Evolutionary conservation across 2,329 filamentous ascomycete genomes (phyloP).

Genomic region (Epichloe typhina): DNA sequence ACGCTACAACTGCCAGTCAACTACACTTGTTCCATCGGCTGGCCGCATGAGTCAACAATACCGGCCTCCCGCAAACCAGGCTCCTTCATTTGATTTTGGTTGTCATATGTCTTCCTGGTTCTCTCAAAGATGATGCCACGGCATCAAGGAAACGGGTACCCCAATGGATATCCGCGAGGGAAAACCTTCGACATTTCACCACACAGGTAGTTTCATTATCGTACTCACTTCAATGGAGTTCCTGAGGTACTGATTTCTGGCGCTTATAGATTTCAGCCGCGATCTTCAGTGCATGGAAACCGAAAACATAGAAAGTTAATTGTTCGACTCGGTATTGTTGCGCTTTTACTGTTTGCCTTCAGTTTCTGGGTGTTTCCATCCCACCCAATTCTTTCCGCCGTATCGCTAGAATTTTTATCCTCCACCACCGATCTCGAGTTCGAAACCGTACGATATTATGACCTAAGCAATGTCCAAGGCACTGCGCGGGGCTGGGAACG

Average conservation of each 20-base stretch:
- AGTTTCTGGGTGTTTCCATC: constrained; percentile 64
- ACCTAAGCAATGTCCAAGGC: constrained; percentile 81
- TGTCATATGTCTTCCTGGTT: constrained; percentile 16
- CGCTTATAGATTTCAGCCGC: constrained; percentile 54
- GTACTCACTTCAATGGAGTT: not conserved
- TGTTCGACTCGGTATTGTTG: constrained; percentile 48
- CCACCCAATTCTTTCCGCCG: constrained; percentile 46
- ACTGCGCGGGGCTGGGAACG: constrained; percentile 90
- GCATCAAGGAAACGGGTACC: constrained; percentile 61
- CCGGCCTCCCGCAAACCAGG: not conserved
- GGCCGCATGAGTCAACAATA: not conserved
- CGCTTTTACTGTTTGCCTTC: constrained; percentile 50
- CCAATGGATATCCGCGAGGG: constrained; percentile 69
- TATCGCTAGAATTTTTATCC: constrained; percentile 58
- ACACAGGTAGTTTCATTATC: constrained; percentile 50
- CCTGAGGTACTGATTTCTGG: not conserved
- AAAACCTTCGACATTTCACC: constrained; percentile 79
- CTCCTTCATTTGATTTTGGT: not conserved
- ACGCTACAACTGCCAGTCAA: not conserved
- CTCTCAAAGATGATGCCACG: constrained; percentile 66
- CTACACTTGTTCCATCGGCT: not conserved
- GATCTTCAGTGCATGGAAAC: constrained; percentile 56
- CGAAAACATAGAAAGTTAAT: constrained; percentile 63
- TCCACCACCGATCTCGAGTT: constrained; percentile 60
- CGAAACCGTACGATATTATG: constrained; percentile 94